phyloP scores from a whole-genome alignment of 2,329 filamentous ascomycete genomes.

The Botrytis sinoallii region DNA sequence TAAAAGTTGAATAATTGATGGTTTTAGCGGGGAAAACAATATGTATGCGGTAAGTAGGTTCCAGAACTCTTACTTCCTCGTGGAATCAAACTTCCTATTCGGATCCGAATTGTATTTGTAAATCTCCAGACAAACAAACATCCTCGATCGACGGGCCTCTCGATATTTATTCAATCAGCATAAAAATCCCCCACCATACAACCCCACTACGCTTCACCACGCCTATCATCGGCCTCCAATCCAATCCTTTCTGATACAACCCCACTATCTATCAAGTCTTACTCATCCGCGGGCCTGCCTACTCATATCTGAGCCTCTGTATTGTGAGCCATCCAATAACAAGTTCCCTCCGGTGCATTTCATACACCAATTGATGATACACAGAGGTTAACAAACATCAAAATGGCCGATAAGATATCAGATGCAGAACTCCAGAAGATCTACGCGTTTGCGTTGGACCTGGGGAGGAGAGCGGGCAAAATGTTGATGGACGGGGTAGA shows the following conservation, averaged over 20 bases:
- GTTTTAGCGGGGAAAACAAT: too few species aligned
- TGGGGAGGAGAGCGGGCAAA: slow-evolving; percentile 67
- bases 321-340: background rate
- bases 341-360: background rate
- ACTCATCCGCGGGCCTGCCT: background rate
- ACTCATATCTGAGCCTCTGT: background rate
- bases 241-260: background rate
- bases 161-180: background rate
- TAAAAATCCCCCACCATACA: background rate
- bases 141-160: background rate
- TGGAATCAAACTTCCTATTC: too few species aligned
- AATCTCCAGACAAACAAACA: background rate
- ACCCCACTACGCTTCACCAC: background rate
- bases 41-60: too few species aligned
- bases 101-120: background rate
- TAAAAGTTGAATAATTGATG: too few species aligned
- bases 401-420: background rate
- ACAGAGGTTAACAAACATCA: background rate
- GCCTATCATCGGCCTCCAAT: slow-evolving; percentile 11
- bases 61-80: too few species aligned
- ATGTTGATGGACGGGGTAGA: slow-evolving; percentile 64
- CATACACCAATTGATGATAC: background rate
- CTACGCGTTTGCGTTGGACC: slow-evolving; percentile 66
- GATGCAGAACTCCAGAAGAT: slow-evolving; percentile 57
- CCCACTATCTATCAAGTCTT: slow-evolving; percentile 1